Evolutionary conservation across 306 rosid species (phyloP).

Genomic region (Hylodesmum podocarpum): DNA sequence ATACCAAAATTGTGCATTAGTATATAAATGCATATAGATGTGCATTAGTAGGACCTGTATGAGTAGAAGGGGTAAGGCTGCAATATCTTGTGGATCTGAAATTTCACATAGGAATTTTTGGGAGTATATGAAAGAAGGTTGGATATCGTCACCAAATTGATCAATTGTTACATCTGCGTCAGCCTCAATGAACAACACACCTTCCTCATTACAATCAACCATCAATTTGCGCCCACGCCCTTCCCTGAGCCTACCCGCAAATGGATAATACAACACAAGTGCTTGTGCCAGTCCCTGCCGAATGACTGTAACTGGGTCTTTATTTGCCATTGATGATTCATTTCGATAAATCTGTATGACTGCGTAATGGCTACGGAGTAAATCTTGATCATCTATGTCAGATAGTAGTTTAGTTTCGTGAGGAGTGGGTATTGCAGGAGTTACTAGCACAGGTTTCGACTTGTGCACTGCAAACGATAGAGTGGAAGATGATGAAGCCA

Average conservation of each 20-base stretch:
- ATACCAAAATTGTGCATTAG: too few relatives aligned
- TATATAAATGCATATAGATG: too few relatives aligned
- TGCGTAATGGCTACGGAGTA: neutral
- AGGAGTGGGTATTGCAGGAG: constrained; percentile 14
- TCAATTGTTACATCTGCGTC: neutral
- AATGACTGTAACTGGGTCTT: constrained; percentile 10
- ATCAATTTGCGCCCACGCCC: constrained; percentile 19
- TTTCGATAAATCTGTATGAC: neutral
- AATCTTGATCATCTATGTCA: constrained; percentile 16
- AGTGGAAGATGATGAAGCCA: neutral
- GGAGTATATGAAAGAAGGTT: constrained; percentile 48
- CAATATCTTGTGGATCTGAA: constrained; percentile 32
- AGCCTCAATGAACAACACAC: neutral
- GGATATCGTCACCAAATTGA: constrained; percentile 37
- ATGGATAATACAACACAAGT: constrained; percentile 29
- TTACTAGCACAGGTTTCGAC: neutral
- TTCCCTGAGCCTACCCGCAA: constrained; percentile 37
- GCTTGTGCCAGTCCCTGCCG: neutral
- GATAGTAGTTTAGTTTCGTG: neutral
- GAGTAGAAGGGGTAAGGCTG: constrained; percentile 27
- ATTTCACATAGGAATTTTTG: constrained; percentile 41
- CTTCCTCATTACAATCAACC: constrained; percentile 38
- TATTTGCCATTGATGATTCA: neutral
- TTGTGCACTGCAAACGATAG: neutral
- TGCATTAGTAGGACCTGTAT: constrained; percentile 35